Evolutionary conservation across 768 basidiomycete species (phyloP), one percentile per base, ranked within the genome.

Genomic region (Lactarius tabidus): DNA sequence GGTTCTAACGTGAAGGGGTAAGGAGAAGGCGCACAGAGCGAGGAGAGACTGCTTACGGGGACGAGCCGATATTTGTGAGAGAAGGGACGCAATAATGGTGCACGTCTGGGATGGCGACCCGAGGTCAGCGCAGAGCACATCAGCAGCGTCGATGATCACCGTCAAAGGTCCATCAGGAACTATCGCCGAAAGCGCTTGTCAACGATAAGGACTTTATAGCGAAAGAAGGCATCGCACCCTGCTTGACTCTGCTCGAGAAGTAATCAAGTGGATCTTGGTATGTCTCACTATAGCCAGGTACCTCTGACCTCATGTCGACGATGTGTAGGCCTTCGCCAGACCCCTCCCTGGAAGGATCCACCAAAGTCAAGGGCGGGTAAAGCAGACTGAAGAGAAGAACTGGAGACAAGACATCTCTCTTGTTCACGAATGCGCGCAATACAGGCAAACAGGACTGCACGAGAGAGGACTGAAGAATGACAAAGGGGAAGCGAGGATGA

Each of bases 141-240:
- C 87, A 20, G 86, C 74, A 23, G 90, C 90, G 73, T 94, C 93
- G 39, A 94, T 79, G 59, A 89, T 73, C 28, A 91, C 81, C 66
- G 80, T 82, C 33, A 90, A 64, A n/a, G 86, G 78, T 35, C 80
- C 79, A 35, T 78, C 45, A 35, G 79, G 70, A 54, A 75, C 82
- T 82, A 72, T 48, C 7, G 58, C 55, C 43, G 3, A 53, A n/a
- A 48, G 45, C 45, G 45, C 14, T n/a, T 29, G 33, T 45, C 17
- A 63, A 4, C 23, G 36, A 55, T 31, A 36, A 43, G 2, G 17
- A 35, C 8, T 33, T 26, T n/a, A 7, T 17, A 45, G 17, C 28
- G 26, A 7, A 33, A n/a, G 31, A 33, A 31, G 9, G 26, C 64
- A 59, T 28, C 78, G 75, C 73, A 72, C 78, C 77, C 70, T 79